Conservation (phyloP, 805 yeast species). For the Monosporozyma siamensis region DNA sequence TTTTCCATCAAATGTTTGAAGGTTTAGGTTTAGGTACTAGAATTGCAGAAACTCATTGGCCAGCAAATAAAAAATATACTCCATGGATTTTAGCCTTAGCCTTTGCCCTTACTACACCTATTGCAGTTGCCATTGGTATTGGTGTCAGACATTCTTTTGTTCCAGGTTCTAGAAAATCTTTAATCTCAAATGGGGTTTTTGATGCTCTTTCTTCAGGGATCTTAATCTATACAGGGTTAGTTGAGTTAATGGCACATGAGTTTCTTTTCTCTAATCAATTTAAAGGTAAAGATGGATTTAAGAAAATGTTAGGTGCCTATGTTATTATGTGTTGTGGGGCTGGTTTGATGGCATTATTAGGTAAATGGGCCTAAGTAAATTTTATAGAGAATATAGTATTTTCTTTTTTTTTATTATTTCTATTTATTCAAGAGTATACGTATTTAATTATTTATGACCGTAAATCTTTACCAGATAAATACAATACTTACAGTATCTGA, state of each 20-base stretch:
- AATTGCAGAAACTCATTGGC: conserved; percentile 51
- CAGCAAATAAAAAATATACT: conserved; percentile 32
- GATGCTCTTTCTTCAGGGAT: conserved; percentile 69
- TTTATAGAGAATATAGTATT: background rate
- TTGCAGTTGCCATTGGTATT: conserved; percentile 63
- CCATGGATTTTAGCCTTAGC: conserved; percentile 39
- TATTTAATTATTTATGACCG: too few species aligned
- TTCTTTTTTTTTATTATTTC: too few species aligned
- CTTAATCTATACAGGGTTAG: conserved; percentile 61
- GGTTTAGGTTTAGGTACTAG: conserved; percentile 74
- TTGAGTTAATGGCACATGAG: conserved; percentile 68
- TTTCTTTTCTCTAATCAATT: conserved; percentile 55
- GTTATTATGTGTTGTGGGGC: conserved; percentile 52
- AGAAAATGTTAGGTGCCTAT: conserved; percentile 35
- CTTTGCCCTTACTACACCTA: conserved; percentile 56
- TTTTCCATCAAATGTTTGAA: conserved; percentile 72
- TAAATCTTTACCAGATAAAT: too few species aligned
- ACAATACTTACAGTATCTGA: too few species aligned
- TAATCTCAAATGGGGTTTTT: conserved; percentile 51
- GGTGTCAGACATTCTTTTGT: conserved; percentile 55
- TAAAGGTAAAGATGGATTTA: conserved; percentile 47
- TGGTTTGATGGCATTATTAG: conserved; percentile 70
- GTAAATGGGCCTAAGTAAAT: conserved; percentile 54
- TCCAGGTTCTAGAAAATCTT: conserved; percentile 44
- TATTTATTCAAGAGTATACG: background rate